These are phyloP conservation scores for Hibiscus syriacus DNA, from an alignment of 345 rosid species.

Conservation along the genomic window DNA sequence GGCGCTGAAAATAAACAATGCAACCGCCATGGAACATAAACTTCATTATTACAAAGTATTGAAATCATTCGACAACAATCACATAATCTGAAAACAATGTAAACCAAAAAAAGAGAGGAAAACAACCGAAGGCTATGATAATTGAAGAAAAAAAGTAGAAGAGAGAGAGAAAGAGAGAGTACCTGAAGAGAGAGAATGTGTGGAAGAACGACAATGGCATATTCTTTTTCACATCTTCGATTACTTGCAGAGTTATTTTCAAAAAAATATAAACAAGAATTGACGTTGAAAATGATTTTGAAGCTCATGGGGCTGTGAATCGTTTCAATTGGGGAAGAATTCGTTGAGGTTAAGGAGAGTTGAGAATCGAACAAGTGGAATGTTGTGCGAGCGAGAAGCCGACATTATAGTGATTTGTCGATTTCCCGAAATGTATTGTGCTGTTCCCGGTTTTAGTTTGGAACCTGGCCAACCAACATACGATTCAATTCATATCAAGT, in stretches of 20 bases:
- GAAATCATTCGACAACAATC: not conserved
- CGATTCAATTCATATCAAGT: no score
- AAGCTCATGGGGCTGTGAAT: not conserved
- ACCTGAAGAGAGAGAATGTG: not conserved
- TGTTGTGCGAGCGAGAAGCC: no score
- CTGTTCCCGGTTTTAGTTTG: no score
- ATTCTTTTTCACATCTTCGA: not conserved
- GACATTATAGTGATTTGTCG: not conserved
- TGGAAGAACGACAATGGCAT: conserved; percentile 3
- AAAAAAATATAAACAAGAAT: not conserved
- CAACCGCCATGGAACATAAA: not conserved
- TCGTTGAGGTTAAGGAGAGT: not conserved
- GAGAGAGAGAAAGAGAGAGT: not conserved
- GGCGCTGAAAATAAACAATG: not conserved
- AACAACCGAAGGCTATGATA: not conserved
- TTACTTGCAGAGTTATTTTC: not conserved
- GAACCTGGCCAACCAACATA: no score
- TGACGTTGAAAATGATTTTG: not conserved
- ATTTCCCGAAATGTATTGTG: not conserved
- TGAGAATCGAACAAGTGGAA: not conserved
- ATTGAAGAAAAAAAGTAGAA: not conserved
- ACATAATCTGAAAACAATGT: not conserved
- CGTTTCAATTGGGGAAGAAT: not conserved
- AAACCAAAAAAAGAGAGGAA: not conserved
- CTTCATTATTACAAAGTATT: not conserved